Evolutionary conservation across 305 asterid species (phyloP), one percentile per base, ranked within the genome.

Genomic region (Plantago coronopus): DNA sequence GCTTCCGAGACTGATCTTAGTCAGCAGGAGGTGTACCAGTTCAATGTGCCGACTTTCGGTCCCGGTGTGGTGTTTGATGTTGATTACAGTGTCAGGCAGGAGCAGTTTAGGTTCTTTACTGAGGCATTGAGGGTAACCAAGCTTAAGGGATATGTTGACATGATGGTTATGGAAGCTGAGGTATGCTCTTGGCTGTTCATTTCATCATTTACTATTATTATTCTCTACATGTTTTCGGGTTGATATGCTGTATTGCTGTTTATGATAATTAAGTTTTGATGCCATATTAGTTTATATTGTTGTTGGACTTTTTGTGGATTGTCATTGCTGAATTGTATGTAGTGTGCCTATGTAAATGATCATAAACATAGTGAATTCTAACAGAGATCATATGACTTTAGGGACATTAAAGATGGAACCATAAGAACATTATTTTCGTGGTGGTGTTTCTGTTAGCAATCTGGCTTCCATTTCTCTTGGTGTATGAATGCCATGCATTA

Each of bases 21-120:
- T 70, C 98, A 91, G 73, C 96, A 88, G 66, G 87, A 81, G 81
- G 87, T 81, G 48, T 81, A 81, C 67, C 87, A 78, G 57, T 81
- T 81, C 73, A 91, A 91, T 57, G 98, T 91, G 69, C 98, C 98
- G 4, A 91, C 96, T 1, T 91, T 88, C 38, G 98, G 98, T 80
- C 98, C 98, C 0, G 98, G 98, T 2, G 96, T 91, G 38, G 98
- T 91, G 57, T 88, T 91, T 66, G 98, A 91, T 73, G 98, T 91
- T 46, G 96, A 91, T 48, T 91, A 91, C 29, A 78, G 83, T 11
- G 58, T 91, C 31, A 74, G 98, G 76, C 95, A 88, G 71, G 98
- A 91, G 77, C 96, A 91, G 81, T 91, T 91, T 75, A 83, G 96
- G 78, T 88, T 91, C 70, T 91, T 91, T 69, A 91, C 98, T 12